Evolutionary conservation across 2,329 filamentous ascomycete species (phyloP), one percentile per base, ranked within the genome.

Genomic region (Penicillium sp.): DNA sequence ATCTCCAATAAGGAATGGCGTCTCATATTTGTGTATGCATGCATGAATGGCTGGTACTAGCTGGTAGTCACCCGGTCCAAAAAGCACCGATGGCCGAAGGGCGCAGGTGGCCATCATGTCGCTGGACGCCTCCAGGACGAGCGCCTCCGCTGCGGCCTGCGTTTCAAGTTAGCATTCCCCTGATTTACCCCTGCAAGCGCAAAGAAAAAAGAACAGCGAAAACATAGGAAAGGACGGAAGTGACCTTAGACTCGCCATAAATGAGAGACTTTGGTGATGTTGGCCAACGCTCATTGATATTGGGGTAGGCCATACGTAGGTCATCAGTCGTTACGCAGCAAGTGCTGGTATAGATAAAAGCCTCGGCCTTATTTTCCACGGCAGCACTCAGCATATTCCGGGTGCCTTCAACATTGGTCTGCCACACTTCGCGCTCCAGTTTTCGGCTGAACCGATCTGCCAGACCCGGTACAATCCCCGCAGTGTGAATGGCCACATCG

Each of bases 331-430:
- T 66, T 8, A 79, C 79, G 28, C 81, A 81, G 52, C 79, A 79
- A 61, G 73, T 79, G 62, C 79, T 82, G 28, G 82, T 85, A 60
- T 81, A 83, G 43, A 85, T 73, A 42, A 85, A 76, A 0, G 72
- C 76, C 47, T 70, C 73, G 38, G 76, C 80, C 1, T 76, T 77
- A 41, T 60, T 69, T 26, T 68, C 62, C 56, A 71, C 70, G 1
- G 78, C 73, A 3, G 76, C 76, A 3, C 76, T 67, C 6, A 85
- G 61, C 46, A 84, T 72, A 61, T 82, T 80, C 42, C 68, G 67
- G 3, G 82, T 84, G 6, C 82, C 82, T 23, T 77, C 72, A 38
- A 82, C 76, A 64, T 85, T 85, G 53, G 81, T 68, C 18, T 67
- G 69, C 58, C 76, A 79, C 24, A 81, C 74, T 18, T 67, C 65